Conservation (phyloP, 2,329 filamentous ascomycete species). For the Pseudohalonectria lignicola region DNA sequence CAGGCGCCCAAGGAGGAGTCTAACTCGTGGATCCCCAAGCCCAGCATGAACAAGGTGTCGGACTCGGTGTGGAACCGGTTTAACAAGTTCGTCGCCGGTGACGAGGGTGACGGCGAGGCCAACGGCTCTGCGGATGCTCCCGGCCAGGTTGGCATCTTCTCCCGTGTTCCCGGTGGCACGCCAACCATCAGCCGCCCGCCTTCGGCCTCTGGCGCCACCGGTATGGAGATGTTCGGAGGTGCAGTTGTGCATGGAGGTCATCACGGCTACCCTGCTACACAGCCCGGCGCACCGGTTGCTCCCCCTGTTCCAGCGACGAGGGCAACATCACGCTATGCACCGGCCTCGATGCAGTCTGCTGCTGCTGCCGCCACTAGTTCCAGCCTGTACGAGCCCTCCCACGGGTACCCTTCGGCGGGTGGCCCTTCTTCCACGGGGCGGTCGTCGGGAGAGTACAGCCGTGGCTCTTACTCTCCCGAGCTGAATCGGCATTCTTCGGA, state of each 20-base stretch:
- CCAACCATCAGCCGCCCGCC: constrained; percentile 65
- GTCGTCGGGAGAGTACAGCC: constrained; percentile 28
- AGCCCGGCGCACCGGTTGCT: constrained; percentile 20
- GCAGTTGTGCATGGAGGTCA: constrained; percentile 7
- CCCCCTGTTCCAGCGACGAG: constrained; percentile 26
- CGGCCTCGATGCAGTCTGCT: no score
- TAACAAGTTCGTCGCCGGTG: constrained; percentile 91
- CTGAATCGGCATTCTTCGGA: constrained; percentile 27
- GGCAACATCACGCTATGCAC: constrained; percentile 38
- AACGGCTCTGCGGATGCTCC: constrained; percentile 45
- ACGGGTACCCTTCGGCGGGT: constrained; percentile 12
- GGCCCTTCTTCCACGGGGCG: constrained; percentile 29
- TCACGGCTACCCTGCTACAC: constrained; percentile 18
- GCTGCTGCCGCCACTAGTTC: no score
- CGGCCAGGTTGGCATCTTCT: constrained; percentile 66
- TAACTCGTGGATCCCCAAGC: constrained; percentile 85
- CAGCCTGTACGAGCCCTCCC: constrained; percentile 14
- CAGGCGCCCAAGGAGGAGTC: constrained; percentile 75
- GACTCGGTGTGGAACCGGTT: constrained; percentile 86
- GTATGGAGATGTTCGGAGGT: constrained; percentile 61
- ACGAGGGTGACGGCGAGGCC: constrained; percentile 61
- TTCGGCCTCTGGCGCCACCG: constrained; percentile 50
- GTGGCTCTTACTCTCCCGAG: constrained; percentile 30
- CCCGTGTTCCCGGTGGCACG: constrained; percentile 65
- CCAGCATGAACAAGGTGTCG: constrained; percentile 91